Percentiles rank a stretch among this genome's conserved stretches.
These are phyloP conservation scores for Comarum palustre DNA, from an alignment of 306 rosid species.

Conservation along the genomic window DNA sequence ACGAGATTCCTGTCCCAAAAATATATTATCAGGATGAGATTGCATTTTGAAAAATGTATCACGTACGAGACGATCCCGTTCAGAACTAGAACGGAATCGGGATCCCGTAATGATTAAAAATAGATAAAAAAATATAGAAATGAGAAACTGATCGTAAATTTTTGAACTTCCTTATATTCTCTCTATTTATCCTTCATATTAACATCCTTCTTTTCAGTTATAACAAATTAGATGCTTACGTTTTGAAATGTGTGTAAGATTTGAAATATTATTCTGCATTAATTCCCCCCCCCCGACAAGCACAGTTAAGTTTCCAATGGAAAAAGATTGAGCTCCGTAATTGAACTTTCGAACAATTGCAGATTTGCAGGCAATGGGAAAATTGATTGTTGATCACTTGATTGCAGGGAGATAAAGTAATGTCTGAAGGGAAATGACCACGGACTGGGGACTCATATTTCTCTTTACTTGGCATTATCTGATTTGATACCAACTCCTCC, in stretches of 20 bases:
- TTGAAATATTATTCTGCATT: background rate
- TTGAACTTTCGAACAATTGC: background rate
- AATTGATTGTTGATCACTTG: background rate
- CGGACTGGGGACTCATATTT: conserved; percentile 32
- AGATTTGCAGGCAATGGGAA: background rate
- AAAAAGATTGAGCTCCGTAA: background rate
- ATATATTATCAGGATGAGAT: too few species aligned
- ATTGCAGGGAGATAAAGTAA: background rate
- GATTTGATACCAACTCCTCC: conserved; percentile 33
- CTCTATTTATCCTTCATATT: background rate
- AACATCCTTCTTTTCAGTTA: background rate
- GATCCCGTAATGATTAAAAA: too few species aligned
- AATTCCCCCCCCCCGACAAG: background rate
- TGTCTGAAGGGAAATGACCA: background rate
- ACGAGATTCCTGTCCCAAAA: too few species aligned
- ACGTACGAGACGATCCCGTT: too few species aligned
- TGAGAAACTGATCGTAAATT: too few species aligned
- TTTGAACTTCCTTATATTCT: too few species aligned
- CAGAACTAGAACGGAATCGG: too few species aligned
- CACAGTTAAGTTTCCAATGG: background rate
- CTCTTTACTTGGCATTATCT: conserved; percentile 31
- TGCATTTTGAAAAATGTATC: too few species aligned
- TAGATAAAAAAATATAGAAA: too few species aligned
- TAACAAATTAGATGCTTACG: background rate
- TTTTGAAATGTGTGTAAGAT: background rate